Conservation (phyloP, 2,329 filamentous ascomycete genomes). For the Moelleriella libera region DNA sequence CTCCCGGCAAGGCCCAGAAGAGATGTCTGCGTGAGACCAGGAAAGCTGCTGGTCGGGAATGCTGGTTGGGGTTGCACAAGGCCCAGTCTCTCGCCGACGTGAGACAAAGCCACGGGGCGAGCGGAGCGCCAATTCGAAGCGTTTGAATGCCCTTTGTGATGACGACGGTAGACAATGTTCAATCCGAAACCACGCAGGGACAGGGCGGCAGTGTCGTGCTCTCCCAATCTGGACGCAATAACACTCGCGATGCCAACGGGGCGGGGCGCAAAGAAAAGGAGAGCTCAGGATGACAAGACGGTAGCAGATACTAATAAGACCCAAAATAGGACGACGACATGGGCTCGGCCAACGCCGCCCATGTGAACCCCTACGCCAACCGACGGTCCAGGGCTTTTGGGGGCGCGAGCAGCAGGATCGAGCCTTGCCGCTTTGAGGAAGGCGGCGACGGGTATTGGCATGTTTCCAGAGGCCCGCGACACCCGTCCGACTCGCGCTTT, state of each 20-base stretch:
- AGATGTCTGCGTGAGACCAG: background rate
- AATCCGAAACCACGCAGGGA: too few relatives aligned
- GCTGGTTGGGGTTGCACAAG: background rate
- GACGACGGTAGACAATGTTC: too few relatives aligned
- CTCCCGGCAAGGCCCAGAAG: background rate
- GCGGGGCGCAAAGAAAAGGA: background rate
- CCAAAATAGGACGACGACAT: background rate
- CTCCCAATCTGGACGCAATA: background rate
- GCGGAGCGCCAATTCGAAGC: background rate
- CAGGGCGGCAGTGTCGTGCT: too few relatives aligned
- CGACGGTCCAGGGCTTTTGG: background rate
- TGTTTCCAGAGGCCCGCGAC: background rate
- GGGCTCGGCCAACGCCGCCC: background rate
- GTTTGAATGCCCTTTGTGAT: too few relatives aligned
- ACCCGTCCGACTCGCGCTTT: background rate
- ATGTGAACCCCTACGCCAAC: background rate
- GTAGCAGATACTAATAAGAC: background rate
- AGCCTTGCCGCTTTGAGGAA: background rate
- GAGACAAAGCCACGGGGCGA: background rate
- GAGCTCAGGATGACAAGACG: background rate
- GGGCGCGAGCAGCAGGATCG: background rate
- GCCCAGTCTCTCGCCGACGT: background rate
- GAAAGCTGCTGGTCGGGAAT: background rate
- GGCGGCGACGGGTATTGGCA: background rate
- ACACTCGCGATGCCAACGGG: background rate